Evolutionary conservation across 768 basidiomycete genomes (phyloP), one percentile per base, ranked within the genome.

Genomic region (Imleria badia): DNA sequence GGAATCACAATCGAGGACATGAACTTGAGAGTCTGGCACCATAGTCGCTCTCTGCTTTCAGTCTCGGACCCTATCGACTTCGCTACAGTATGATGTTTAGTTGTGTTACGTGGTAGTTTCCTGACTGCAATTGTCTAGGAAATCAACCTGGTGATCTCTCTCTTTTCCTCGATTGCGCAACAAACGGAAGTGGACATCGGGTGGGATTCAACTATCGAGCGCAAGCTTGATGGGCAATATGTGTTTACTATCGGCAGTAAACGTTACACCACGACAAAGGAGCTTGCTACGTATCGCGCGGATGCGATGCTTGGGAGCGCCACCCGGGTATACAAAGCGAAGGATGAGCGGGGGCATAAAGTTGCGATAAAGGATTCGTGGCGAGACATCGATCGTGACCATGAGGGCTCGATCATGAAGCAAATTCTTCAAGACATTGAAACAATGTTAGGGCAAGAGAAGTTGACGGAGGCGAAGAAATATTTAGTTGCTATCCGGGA

Each of bases 1-100:
- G 72, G 70, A 0, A 63, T 72, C 22, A 70, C 66, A 0, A 51
- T 70, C 15, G 66, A 72, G 47, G 59, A 66, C 41, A 60, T 29
- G 0, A 7, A 39, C 0, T 56, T 65, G 60, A 58, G 72, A 19
- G 1, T 73, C 20, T 74, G 73, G 73, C 64, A 39, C 12, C 7
- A 4, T 8, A 36, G 42, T 44, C 39, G 41, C 10, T 45, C 48
- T 17, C 38, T 51, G 3, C 43, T 63, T 11, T 23, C 42, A 1
- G 35, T 41, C 6, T 54, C 48, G 8, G 10, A 2, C 8, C 36
- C 55, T 0, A 20, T 63, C 15, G 3, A 57, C 29, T 54, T 54
- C 15, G 33, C 10, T 1, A 13, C n/a, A 12, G 54, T 63, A 41
- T n/a, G 33, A 0, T 4, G 2, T 22, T 10, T 20, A 9, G 22